These are phyloP conservation scores for Vinca minor DNA, from an alignment of 257 asterid species.

Conservation along the genomic window DNA sequence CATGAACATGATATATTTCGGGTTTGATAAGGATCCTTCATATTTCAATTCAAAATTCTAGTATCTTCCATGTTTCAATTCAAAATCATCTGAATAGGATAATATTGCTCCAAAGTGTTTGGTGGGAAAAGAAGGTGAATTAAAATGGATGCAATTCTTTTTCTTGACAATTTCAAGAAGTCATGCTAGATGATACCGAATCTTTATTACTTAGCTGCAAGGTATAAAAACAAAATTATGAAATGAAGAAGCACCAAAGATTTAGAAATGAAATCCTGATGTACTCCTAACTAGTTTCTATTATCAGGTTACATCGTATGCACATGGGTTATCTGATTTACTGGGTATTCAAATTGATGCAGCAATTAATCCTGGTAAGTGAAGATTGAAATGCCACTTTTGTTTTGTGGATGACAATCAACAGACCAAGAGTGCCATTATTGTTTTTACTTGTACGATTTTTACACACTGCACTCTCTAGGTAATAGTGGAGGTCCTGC, in stretches of 20 bases:
- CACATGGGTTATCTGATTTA: slow-evolving; percentile 91
- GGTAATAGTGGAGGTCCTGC: slow-evolving; percentile 99
- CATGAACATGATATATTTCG: slow-evolving; percentile 2
- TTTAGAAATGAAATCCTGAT: neutral
- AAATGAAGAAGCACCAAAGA: no score
- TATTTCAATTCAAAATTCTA: no score
- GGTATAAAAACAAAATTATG: no score
- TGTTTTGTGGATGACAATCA: neutral
- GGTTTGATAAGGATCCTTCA: neutral
- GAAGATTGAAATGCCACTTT: slow-evolving; percentile 5
- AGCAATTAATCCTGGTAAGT: slow-evolving; percentile 96
- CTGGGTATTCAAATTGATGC: slow-evolving; percentile 99
- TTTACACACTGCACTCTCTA: slow-evolving; percentile 34
- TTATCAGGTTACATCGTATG: slow-evolving; percentile 88
- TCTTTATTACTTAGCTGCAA: neutral
- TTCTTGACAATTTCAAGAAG: neutral
- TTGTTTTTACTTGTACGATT: slow-evolving; percentile 3
- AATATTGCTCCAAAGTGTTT: neutral
- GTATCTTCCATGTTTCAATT: no score
- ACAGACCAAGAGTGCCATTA: neutral
- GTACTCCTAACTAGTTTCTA: slow-evolving; percentile 12
- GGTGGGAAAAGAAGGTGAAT: neutral
- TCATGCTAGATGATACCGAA: neutral
- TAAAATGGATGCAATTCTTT: neutral
- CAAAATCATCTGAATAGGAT: neutral